Evolutionary conservation across 768 basidiomycete genomes (phyloP).

Genomic region (Kwoniella mangroviensis): DNA sequence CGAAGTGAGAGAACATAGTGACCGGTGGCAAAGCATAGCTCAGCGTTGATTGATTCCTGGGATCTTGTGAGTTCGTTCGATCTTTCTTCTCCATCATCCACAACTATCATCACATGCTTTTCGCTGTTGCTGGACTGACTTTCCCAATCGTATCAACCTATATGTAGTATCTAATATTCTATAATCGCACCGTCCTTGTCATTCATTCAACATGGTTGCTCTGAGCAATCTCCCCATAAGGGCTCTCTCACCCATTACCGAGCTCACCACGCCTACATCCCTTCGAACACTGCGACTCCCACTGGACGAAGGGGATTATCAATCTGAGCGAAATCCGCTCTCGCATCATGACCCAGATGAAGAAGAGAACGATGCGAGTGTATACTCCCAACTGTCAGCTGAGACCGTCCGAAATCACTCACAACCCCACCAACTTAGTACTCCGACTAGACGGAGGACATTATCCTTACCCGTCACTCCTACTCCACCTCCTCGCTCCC

Average conservation of each 20-base stretch:
- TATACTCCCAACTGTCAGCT: conserved; percentile 14
- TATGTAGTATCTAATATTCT: conserved; percentile 4
- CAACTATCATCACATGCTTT: background rate
- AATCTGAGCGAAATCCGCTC: conserved; percentile 5
- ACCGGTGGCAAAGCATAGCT: background rate
- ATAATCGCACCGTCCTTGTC: background rate
- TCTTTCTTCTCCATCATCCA: background rate
- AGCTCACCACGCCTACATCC: conserved; percentile 41
- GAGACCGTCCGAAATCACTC: conserved; percentile 3
- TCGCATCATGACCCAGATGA: background rate
- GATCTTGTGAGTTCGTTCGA: background rate
- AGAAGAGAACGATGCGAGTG: conserved; percentile 22
- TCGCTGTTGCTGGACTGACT: background rate
- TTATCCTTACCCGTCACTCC: conserved; percentile 8
- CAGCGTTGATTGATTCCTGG: background rate
- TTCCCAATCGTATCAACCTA: background rate
- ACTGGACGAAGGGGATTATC: conserved; percentile 13
- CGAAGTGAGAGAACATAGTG: background rate
- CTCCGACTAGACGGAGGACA: conserved; percentile 1
- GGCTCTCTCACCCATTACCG: conserved; percentile 49
- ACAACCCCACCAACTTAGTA: background rate
- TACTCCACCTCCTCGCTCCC: conserved; percentile 17
- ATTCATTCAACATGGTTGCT: background rate
- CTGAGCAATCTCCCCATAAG: conserved; percentile 14
- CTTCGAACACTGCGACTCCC: conserved; percentile 18